phyloP scores from a whole-genome alignment of 2,329 filamentous ascomycete genomes.

The Sporothrix protearum region DNA sequence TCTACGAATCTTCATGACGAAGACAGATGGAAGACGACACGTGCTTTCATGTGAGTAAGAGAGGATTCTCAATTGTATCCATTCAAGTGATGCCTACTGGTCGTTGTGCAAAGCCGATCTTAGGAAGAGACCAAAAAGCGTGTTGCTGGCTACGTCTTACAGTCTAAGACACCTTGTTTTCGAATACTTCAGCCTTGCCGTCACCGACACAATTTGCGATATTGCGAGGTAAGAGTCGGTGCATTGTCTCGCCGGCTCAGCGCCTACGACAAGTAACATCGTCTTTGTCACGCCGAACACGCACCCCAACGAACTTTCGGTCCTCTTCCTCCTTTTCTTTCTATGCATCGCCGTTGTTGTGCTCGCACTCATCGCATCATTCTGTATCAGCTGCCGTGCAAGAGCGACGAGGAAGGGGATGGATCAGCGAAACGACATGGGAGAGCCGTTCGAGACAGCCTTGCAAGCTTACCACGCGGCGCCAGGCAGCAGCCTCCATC shows the following conservation, averaged over 20 bases:
- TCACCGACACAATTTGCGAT: not conserved
- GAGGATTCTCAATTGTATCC: not conserved
- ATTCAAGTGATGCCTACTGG: not conserved
- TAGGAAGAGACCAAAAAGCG: not conserved
- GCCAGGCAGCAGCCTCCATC: conserved; percentile 5
- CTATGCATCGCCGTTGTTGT: conserved; percentile 16
- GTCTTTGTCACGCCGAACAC: conserved; percentile 17
- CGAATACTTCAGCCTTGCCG: not conserved
- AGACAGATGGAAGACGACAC: not conserved
- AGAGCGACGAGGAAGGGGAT: not conserved
- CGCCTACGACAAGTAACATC: not conserved
- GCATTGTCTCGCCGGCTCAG: not conserved
- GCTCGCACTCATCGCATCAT: conserved; percentile 1
- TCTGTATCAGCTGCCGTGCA: conserved; percentile 7
- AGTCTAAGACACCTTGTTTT: not conserved
- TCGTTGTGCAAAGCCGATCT: not conserved
- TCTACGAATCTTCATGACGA: not conserved
- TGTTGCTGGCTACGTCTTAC: not conserved
- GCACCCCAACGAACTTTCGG: conserved; percentile 11
- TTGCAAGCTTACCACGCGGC: not conserved
- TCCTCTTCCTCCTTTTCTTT: not conserved
- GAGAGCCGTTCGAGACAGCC: not conserved
- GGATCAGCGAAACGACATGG: not conserved
- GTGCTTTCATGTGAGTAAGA: not conserved
- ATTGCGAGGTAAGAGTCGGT: not conserved